Evolutionary conservation across 163 green algal genomes (phyloP), one percentile per base, ranked within the genome.

Genomic region (Botryococcus braunii): DNA sequence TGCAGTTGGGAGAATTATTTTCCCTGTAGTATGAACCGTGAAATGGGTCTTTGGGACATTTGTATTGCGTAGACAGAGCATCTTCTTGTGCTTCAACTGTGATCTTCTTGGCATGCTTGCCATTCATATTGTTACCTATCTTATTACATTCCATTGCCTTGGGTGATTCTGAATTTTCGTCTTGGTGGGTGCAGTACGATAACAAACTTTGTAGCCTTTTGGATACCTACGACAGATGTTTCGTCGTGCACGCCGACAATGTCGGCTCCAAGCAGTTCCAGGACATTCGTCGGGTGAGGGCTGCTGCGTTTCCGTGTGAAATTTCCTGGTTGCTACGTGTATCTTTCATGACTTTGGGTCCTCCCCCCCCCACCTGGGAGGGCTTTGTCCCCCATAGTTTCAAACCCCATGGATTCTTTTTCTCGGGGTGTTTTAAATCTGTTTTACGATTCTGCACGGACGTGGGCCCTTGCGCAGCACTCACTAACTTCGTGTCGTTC

Each of bases 241-340:
- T 97, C 82, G 76, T 98, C 31, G 92, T 97, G 25, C 79, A 91
- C 79, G 93, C 93, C 39, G 94, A 99, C 89, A 98, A 99, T 84
- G 94, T 99, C 21, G 92, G 93, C 72, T 97, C 91, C 52, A 95
- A 91, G 81, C 94, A 98, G 87, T 96, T 99, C 80, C 88, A 92
- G 85, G 83, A 96, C 80, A 98, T 99, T 79, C 91, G 94, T 63
- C 84, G 83, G 81, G 88, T 91, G 64, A 72, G 82, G 17, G 21
- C n/a, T n/a, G n/a, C n/a, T n/a, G n/a, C n/a, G n/a, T n/a, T n/a
- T 69, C 17, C 5, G 64, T 34, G 13, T 29, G 21, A 6, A 17
- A 50, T 43, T 62, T 60, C 5, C 63, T 64, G 56, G 56, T 52
- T 52, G 13, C 43, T 52, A 27, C n/a, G n/a, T n/a, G n/a, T n/a